Conservation (phyloP, 345 rosid species). For the Pugionium dolabratum region DNA sequence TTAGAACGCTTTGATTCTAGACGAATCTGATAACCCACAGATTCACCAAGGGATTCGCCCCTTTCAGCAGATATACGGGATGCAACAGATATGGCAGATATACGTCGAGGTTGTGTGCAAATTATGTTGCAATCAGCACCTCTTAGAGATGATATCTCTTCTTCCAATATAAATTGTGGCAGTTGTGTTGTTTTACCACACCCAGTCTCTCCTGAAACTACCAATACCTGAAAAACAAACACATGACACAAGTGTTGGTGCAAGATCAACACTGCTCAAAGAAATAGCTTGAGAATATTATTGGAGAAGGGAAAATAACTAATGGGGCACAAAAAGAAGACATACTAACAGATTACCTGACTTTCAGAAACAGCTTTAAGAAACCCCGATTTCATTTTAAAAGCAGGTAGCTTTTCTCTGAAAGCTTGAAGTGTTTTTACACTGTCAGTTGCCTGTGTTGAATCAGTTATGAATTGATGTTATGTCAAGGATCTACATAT, state of each 20-base stretch:
- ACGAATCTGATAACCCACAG: conserved; percentile 96
- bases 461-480: conserved; percentile 11
- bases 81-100: conserved; percentile 95
- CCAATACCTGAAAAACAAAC: conserved; percentile 58
- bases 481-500: conserved; percentile 6
- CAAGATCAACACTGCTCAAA: conserved; percentile 24
- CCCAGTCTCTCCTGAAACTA: conserved; percentile 96
- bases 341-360: conserved; percentile 56
- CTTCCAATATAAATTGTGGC: conserved; percentile 90
- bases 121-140: conserved; percentile 88
- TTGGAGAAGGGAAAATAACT: conserved; percentile 8
- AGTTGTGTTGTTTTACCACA: conserved; percentile 99
- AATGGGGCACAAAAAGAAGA: background rate
- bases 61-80: conserved; percentile 91
- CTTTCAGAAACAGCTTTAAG: conserved; percentile 72
- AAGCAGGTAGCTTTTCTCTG: conserved; percentile 89
- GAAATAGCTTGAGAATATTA: background rate
- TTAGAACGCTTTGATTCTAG: conserved; percentile 77
- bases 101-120: conserved; percentile 96
- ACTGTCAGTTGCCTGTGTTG: conserved; percentile 54
- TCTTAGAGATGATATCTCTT: conserved; percentile 69
- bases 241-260: conserved; percentile 12
- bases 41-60: conserved; percentile 85
- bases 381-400: conserved; percentile 70
- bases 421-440: conserved; percentile 67